These are phyloP conservation scores for Clonostachys byssicola DNA, from an alignment of 2,329 filamentous ascomycete species.

Conservation along the genomic window DNA sequence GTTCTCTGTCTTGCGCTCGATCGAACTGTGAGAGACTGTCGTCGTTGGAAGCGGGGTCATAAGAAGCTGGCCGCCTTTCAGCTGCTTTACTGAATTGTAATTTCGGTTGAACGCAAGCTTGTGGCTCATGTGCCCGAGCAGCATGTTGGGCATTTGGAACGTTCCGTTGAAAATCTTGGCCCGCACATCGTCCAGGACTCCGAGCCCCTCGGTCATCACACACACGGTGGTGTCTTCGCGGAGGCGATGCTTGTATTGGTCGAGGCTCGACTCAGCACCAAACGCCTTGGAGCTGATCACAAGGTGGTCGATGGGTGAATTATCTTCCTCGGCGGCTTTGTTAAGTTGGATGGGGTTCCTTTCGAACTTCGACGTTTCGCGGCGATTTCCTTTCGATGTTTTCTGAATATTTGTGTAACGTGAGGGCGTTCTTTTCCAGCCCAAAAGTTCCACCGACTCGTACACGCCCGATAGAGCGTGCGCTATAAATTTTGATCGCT, in stretches of 20 bases:
- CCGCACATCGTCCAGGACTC: conserved; percentile 76
- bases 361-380: conserved; percentile 8
- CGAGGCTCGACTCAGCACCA: conserved; percentile 50
- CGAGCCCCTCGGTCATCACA: conserved; percentile 78
- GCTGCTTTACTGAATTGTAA: conserved; percentile 30
- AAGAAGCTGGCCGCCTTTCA: conserved; percentile 20
- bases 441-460: conserved; percentile 29
- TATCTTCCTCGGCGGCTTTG: conserved; percentile 13
- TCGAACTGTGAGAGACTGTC: conserved; percentile 3
- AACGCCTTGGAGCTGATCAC: conserved; percentile 60
- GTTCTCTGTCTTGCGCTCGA: conserved; percentile 9
- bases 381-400: conserved; percentile 12
- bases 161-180: conserved; percentile 64
- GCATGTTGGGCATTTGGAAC: conserved; percentile 64
- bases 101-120: conserved; percentile 35
- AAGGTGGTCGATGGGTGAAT: conserved; percentile 62
- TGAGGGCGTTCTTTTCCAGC: conserved; percentile 12
- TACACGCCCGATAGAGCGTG: conserved; percentile 34
- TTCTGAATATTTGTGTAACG: conserved; percentile 23
- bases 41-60: conserved; percentile 16
- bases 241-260: conserved; percentile 61
- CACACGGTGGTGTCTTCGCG: conserved; percentile 66
- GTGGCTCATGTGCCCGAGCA: conserved; percentile 61
- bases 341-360: conserved; percentile 1
- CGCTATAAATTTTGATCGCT: conserved; percentile 31